Base-by-base conservation (phyloP, 805 yeast genomes). In the Limtongozyma cylindracea region DNA sequence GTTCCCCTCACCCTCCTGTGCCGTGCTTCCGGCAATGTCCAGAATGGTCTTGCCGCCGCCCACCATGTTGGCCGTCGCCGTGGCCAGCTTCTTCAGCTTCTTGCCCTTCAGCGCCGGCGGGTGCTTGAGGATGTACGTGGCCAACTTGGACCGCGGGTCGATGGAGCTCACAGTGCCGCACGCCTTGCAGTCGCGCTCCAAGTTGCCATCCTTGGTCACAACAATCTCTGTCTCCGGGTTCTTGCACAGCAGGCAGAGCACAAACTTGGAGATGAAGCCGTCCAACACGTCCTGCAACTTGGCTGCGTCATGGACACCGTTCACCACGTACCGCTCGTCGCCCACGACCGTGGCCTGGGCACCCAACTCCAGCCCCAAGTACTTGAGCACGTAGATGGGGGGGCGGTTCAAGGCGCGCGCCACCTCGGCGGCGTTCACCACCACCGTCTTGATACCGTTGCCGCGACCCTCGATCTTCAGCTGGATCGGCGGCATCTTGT, bases 401-500 rank as follows among this genome's bases (percentile, higher is more conserved):
- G 98, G 96, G 50, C 98, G 70, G 33, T 74, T 76, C 31, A 88
- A 59, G 12, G 96, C 91, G 38, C 93, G 66, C 19, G 95, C 91
- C 29, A 88, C 94, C 40, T 88, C 96, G 18, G 73, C 53, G 24
- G 78, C 66, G 49, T 88, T 88, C 33, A 78, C 64, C 25, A 88
- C 70, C 24, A 84, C 91, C 12, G 98, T 88, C 47, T 80, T 82
- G 52, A 88, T 88, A 68, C 98, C 98, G 54, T 88, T 88, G 56
- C 98, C 98, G 45, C 93, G 66, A 48, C 98, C 98, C 55, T 88
- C 96, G 32, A 77, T 77, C 61, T 88, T 88, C 34, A 94, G 76
- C 53, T 76, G 91, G 49, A 88, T 71, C 19, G 91, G 73, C 43
- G 98, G 98, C 98, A 88, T 88, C 57, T 88, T 88, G 53, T 88